phyloP scores from a whole-genome alignment of 2,329 filamentous ascomycete species.

The Diaporthe capsici region DNA sequence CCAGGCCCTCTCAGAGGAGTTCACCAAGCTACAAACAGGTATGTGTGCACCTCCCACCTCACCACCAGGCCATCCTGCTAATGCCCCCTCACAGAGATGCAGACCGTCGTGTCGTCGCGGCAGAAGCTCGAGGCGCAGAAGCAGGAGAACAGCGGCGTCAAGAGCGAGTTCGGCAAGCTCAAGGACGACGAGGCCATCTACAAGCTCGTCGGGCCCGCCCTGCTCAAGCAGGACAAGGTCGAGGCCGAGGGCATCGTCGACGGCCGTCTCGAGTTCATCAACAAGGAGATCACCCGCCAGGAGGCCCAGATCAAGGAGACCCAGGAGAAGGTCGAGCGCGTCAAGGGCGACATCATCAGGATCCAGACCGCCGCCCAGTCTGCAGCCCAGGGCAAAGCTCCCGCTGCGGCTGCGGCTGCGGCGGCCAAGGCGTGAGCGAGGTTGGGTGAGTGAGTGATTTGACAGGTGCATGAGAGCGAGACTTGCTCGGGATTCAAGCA shows the following conservation, averaged over 20 bases:
- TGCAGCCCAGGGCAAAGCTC: conserved; percentile 44
- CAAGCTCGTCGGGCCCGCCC: conserved; percentile 92
- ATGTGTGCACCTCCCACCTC: conserved; percentile 43
- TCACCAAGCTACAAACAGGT: conserved; percentile 89
- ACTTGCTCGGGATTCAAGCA: background rate
- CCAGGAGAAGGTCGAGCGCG: conserved; percentile 70
- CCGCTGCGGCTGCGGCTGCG: conserved; percentile 48
- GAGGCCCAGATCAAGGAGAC: conserved; percentile 69
- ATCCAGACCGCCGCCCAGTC: conserved; percentile 65
- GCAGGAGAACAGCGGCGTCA: conserved; percentile 91
- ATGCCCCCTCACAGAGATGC: conserved; percentile 74
- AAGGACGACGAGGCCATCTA: conserved; percentile 91
- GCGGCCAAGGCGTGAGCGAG: conserved; percentile 49
- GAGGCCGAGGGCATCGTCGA: conserved; percentile 94
- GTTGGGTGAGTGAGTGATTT: background rate
- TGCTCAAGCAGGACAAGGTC: conserved; percentile 93
- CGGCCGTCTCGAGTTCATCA: conserved; percentile 90
- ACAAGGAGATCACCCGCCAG: conserved; percentile 81
- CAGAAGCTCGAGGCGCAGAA: conserved; percentile 95
- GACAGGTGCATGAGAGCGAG: background rate
- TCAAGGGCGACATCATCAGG: conserved; percentile 72
- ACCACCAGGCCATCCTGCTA: background rate
- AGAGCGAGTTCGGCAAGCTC: conserved; percentile 88
- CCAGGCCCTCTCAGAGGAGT: conserved; percentile 88
- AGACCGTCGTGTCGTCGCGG: conserved; percentile 80